These are phyloP conservation scores for Entrophospora sp. DNA, from an alignment of 192 early-diverging fungal genomes.

Conservation along the genomic window DNA sequence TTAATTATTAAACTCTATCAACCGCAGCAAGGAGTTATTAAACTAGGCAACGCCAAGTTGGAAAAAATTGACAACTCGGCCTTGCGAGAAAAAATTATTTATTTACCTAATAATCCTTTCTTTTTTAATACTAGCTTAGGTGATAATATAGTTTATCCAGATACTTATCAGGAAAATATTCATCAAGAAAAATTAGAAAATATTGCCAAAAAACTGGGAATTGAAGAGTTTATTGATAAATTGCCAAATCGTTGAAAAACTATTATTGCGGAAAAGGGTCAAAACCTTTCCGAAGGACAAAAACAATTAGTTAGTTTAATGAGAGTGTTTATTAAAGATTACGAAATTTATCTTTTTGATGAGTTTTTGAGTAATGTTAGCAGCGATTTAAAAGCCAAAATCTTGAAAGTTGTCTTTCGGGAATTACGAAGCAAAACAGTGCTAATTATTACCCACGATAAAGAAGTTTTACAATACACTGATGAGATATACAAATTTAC, in stretches of 20 bases:
- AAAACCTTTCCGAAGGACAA: conserved; percentile 71
- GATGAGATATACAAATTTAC: background rate
- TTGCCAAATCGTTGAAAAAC: background rate
- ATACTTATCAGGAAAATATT: too few relatives aligned
- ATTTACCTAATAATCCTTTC: too few relatives aligned
- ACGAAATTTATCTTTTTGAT: conserved; percentile 74
- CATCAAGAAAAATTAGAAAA: too few relatives aligned
- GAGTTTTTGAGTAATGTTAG: conserved; percentile 78
- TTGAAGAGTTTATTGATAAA: background rate
- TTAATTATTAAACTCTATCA: too few relatives aligned
- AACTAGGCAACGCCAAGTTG: too few relatives aligned
- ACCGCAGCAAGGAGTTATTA: too few relatives aligned
- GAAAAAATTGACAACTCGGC: too few relatives aligned
- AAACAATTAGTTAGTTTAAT: conserved; percentile 79
- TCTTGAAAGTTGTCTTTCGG: background rate
- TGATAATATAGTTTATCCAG: too few relatives aligned
- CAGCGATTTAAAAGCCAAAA: background rate
- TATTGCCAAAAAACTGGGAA: too few relatives aligned
- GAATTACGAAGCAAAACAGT: background rate
- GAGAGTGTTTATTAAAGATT: conserved; percentile 62
- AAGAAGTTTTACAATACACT: background rate
- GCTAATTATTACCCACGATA: background rate
- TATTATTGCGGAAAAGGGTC: conserved; percentile 53
- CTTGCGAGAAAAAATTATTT: too few relatives aligned
- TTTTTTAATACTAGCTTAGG: too few relatives aligned